Percentiles rank a stretch among this genome's conserved stretches.
Evolutionary conservation across 2,329 filamentous ascomycete genomes (phyloP).

Genomic region (Fusarium euwallaceae): DNA sequence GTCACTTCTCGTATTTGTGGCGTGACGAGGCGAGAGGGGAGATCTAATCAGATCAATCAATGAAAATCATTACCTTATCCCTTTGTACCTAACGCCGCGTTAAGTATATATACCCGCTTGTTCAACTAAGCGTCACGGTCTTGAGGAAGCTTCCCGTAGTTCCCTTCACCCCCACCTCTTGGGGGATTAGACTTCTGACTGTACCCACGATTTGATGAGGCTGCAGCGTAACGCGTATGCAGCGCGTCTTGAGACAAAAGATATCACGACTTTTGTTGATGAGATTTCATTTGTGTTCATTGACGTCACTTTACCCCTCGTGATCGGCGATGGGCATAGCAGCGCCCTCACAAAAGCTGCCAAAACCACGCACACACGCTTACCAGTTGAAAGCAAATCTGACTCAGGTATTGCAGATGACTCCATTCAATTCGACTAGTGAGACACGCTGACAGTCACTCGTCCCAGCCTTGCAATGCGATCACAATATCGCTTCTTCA

Average conservation of each 20-base stretch:
- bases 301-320: background rate
- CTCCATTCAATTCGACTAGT: background rate
- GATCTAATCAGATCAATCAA: background rate
- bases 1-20: background rate
- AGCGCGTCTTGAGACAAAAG: background rate
- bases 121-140: background rate
- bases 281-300: background rate
- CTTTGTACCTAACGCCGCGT: slow-evolving; percentile 1
- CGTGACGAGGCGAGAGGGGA: background rate
- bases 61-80: background rate
- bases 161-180: background rate
- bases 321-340: background rate
- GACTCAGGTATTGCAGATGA: background rate
- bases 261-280: background rate
- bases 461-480: slow-evolving; percentile 21
- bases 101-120: slow-evolving; percentile 7
- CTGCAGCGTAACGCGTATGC: background rate
- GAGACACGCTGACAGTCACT: background rate
- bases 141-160: background rate
- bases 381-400: background rate
- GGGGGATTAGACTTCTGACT: background rate
- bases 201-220: background rate
- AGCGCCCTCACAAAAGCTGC: background rate
- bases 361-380: background rate
- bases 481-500: slow-evolving; percentile 24